Base-by-base conservation (phyloP, 768 basidiomycete species). In the Lactarius hengduanensis region DNA sequence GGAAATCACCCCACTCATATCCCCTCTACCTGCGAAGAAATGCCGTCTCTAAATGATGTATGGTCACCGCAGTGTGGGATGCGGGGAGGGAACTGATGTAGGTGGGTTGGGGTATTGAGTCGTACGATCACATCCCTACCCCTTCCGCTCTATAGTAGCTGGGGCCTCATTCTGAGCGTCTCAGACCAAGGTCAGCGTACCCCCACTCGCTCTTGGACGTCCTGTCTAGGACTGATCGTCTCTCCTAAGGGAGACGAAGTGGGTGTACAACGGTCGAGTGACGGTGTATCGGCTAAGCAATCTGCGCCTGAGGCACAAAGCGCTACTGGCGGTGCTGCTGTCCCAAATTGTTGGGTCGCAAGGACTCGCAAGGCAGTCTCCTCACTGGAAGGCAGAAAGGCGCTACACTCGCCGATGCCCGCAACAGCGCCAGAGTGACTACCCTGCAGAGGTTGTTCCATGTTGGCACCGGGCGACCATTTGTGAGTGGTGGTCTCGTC, bases 401-500 rank as follows among this genome's bases (percentile, higher is more conserved):
- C n/a, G 60, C 36, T 60, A 56, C 56, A 32, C 30, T n/a, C 26
- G 11, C 34, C 56, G 53, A 62, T 57, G 50, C 3, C 47, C 28
- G 36, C 15, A 50, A 34, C 47, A 34, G 28, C 8, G 7, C 47
- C 47, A 57, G 53, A 18, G 11, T 10, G 59, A 28, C 22, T 20
- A 18, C 38, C 30, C 32, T n/a, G 47, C 50, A 28, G 36, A 38
- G 53, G 34, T 66, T 59, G 20, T 62, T 62, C 38, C 30, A 54
- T 1, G 60, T 32, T 40, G n/a, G 22, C 32, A 50, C 2, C 13
- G 45, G 18, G 53, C 34, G 61, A 43, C 57, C 50, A 22, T 10
- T 16, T 61, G 36, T 34, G 65, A 62, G 47, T 62, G 41, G 55
- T 59, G 61, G 61, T 66, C 61, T 61, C 62, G 61, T 66, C 61